Percentiles rank a stretch among this genome's conserved stretches.
Evolutionary conservation across 345 rosid species (phyloP).

Genomic region (Hypericum androsaemum): DNA sequence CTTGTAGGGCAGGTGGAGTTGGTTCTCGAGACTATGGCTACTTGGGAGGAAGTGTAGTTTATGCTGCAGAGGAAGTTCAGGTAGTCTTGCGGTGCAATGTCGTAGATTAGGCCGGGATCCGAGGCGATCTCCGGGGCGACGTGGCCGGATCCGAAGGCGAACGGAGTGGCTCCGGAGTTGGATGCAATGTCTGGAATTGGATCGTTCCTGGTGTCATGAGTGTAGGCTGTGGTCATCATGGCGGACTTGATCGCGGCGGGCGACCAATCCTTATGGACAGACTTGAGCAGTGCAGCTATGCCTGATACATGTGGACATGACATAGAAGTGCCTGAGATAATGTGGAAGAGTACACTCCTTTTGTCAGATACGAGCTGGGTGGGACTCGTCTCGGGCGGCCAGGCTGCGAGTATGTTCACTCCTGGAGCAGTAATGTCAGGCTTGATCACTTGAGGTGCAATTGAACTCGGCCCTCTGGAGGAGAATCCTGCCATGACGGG

Average conservation of each 20-base stretch:
- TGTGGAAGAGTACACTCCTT: constrained; percentile 51
- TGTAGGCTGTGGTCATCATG: constrained; percentile 72
- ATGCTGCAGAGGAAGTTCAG: constrained; percentile 41
- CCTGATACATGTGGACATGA: constrained; percentile 80
- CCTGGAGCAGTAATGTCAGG: constrained; percentile 85
- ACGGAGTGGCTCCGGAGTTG: constrained; percentile 27
- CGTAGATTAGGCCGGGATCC: constrained; percentile 44
- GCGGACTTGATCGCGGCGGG: constrained; percentile 84
- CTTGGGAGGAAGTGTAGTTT: constrained; percentile 27
- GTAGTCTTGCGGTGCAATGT: constrained; percentile 33
- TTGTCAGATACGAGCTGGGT: constrained; percentile 36
- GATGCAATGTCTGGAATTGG: constrained; percentile 24
- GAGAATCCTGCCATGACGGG: constrained; percentile 70
- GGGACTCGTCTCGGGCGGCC: constrained; percentile 51
- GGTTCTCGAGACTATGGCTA: constrained; percentile 17
- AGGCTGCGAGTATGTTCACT: constrained; percentile 66
- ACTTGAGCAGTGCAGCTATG: constrained; percentile 56
- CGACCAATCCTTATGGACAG: constrained; percentile 64
- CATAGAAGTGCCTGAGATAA: constrained; percentile 84
- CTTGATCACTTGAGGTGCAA: constrained; percentile 50
- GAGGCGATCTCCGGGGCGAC: constrained; percentile 44
- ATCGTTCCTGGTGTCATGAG: constrained; percentile 31
- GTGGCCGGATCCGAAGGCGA: constrained; percentile 47
- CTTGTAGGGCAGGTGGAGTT: constrained; percentile 23
- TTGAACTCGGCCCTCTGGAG: constrained; percentile 59